These are phyloP conservation scores for Trichoderma lentiforme DNA, from an alignment of 2,329 filamentous ascomycete species.

Conservation along the genomic window DNA sequence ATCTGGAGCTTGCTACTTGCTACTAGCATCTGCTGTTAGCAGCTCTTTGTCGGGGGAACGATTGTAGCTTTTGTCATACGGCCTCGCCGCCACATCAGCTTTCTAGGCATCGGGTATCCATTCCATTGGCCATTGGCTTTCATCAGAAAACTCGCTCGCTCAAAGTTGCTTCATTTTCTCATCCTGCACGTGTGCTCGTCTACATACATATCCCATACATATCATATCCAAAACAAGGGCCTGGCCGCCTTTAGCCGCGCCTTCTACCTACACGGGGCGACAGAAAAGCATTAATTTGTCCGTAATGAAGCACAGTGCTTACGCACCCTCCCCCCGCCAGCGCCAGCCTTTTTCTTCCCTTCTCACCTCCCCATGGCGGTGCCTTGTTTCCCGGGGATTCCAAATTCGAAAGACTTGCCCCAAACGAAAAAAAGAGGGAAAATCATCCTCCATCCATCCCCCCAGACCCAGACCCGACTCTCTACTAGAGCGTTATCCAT, in stretches of 20 bases:
- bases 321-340: neutral
- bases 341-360: neutral
- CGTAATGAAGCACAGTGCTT: neutral
- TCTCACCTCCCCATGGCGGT: neutral
- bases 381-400: neutral
- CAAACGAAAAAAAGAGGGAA: neutral
- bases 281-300: neutral
- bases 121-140: neutral
- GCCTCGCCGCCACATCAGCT: neutral
- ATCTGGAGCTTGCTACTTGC: neutral
- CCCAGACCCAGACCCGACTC: neutral
- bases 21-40: neutral
- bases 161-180: neutral
- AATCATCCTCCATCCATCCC: neutral
- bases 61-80: neutral
- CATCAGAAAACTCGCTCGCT: neutral
- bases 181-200: neutral
- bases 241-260: constrained; percentile 2
- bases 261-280: neutral
- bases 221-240: neutral
- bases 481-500: neutral
- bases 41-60: neutral
- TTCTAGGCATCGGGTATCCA: neutral
- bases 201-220: neutral
- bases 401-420: neutral